Base-by-base conservation (phyloP, 306 rosid genomes). In the Quercus variabilis region DNA sequence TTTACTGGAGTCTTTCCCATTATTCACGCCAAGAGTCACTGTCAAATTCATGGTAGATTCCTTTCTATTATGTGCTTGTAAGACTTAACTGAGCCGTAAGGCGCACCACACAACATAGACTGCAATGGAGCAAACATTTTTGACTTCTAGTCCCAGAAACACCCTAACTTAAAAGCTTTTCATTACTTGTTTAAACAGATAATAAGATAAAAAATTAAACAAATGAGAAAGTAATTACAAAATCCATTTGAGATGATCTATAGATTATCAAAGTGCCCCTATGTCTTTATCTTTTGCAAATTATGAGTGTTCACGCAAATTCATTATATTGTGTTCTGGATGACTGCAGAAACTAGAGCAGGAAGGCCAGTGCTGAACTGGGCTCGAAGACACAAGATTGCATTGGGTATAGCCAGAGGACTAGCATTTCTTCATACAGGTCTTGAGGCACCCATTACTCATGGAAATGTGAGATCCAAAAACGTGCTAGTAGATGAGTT, bases 361-460 rank as follows among this genome's bases (percentile, higher is more conserved):
- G 99, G 98, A 71, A 93, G 90, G 59, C 96, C 98, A 35, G 93
- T 91, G 84, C 80, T 96, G 87, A 96, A 89, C 87, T 96, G 99
- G 99, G 93, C 94, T 6, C 88, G 99, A 81, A 84, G 98, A 76
- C 99, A 96, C 88, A 92, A 90, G 84, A 93, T 96, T 79, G 97
- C 96, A 3, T 67, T 93, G 79, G 92, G 99, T 4, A 86, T 96
- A 78, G 99, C 99, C 5, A 85, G 90, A 78, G 99, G 99, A 65
- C 91, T 96, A 73, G 93, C 96, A 5, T 90, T 81, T 87, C 99
- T 96, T 87, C 98, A 96, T 26, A 86, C 93, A 5, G 97, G 96
- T 73, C 90, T 89, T 15, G 99, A 96, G 43, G 77, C 74, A 55
- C 98, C 98, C n/a, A 67, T 93, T 71, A 96, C 98, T 60, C 99